phyloP scores from a whole-genome alignment of 371 early-diverging fungal species.

The Nematocida sp. region DNA sequence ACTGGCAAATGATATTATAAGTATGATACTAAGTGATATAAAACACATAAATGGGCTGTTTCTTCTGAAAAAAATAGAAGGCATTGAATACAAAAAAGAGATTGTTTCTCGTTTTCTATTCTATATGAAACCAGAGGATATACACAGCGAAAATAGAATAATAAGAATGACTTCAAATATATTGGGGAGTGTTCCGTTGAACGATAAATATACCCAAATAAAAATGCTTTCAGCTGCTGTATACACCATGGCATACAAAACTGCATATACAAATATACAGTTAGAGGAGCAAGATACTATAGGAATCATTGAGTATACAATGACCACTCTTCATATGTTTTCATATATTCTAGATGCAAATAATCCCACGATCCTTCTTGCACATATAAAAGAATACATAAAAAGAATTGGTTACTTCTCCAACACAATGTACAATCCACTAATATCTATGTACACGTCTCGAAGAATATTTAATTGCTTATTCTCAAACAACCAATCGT shows the following conservation, averaged over 20 bases:
- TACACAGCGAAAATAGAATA: background rate
- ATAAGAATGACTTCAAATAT: background rate
- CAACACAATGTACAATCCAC: background rate
- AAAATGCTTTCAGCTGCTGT: background rate
- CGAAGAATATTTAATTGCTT: background rate
- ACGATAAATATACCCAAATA: background rate
- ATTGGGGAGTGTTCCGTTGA: background rate
- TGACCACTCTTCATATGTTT: background rate
- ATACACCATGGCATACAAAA: background rate
- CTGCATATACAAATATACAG: background rate
- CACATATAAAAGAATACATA: background rate
- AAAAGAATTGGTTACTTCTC: background rate
- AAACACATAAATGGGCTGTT: background rate
- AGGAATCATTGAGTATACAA: background rate
- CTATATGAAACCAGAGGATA: background rate
- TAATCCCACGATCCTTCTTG: background rate
- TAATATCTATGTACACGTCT: background rate
- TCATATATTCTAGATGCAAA: background rate
- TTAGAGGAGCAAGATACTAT: background rate
- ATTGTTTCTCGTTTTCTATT: background rate
- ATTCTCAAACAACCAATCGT: background rate
- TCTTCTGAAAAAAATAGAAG: background rate
- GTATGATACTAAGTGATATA: background rate
- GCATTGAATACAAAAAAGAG: background rate
- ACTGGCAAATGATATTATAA: background rate